Evolutionary conservation across 306 rosid species (phyloP), one percentile per base, ranked within the genome.

Genomic region (Leucaena leucocephala): DNA sequence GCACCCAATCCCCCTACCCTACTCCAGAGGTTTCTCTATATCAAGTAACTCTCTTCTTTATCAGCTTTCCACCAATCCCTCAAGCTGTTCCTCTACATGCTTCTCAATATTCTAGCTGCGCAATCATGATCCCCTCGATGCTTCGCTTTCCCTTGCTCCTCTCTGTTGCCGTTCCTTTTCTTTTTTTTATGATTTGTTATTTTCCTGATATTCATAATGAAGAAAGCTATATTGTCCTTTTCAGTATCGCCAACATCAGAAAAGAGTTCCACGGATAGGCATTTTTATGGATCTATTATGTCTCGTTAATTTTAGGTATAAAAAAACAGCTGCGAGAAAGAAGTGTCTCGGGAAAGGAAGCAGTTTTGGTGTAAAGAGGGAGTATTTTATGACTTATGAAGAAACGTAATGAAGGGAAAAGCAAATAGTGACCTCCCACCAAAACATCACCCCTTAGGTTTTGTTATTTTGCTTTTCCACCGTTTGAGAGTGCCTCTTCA

Each of bases 401-500:
- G 27, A 59, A 72, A 40, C 74, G 35, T 8, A 14, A 55, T 9
- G 38, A 42, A 21, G 33, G 42, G 21, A 62, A 46, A 48, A 74
- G 36, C 16, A 13, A 13, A 81, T 40, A 43, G 72, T 55, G 79
- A 80, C 70, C 7, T 66, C 4, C 9, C 54, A 66, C 68, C 34
- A 69, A 66, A 65, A 43, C 8, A 39, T 74, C 4, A 55, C 59
- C 55, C 48, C 27, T 0, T 36, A 42, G 71, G 27, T 39, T 73
- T 55, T 76, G 74, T 84, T 76, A 49, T 59, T 22, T 50, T 66
- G 71, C 27, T 66, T 39, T 66, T 8, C 33, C 27, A 5, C 50
- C 34, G 8, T 17, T n/a, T 79, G 87, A 85, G 62, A 66, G 76
- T 45, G 74, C 81, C 84, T 27, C 82, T 70, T 81, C 76, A 87